Conservation (phyloP, 768 basidiomycete species). For the Pholiota microspora region DNA sequence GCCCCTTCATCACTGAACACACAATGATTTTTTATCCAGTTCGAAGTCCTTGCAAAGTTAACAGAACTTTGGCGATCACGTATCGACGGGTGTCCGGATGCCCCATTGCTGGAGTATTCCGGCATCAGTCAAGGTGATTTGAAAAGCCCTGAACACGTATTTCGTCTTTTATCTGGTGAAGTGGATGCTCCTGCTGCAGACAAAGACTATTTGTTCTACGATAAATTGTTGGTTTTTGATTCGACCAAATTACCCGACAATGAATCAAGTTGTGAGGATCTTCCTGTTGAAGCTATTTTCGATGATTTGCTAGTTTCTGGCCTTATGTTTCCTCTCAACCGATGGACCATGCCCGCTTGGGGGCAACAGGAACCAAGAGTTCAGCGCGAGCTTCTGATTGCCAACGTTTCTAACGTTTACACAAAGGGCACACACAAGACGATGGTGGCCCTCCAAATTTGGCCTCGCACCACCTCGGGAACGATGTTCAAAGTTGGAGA, state of each 20-base stretch:
- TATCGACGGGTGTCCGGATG: slow-evolving; percentile 48
- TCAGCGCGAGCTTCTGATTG: slow-evolving; percentile 35
- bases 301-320: slow-evolving; percentile 48
- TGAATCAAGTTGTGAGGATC: slow-evolving; percentile 22
- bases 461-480: slow-evolving; percentile 26
- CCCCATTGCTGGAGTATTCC: slow-evolving; percentile 41
- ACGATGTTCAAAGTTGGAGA: slow-evolving; percentile 28
- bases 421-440: slow-evolving; percentile 27
- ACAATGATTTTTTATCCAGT: slow-evolving; percentile 25
- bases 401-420: slow-evolving; percentile 39
- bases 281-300: slow-evolving; percentile 48
- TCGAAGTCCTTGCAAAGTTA: slow-evolving; percentile 46
- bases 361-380: slow-evolving; percentile 35
- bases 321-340: slow-evolving; percentile 41
- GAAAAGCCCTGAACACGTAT: slow-evolving; percentile 32
- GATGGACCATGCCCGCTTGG: slow-evolving; percentile 37
- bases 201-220: slow-evolving; percentile 39
- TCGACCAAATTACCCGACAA: slow-evolving; percentile 10
- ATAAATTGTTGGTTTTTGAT: slow-evolving; percentile 43
- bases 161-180: slow-evolving; percentile 40
- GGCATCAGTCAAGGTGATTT: slow-evolving; percentile 22
- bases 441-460: slow-evolving; percentile 36
- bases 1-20: background rate
- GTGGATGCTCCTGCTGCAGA: slow-evolving; percentile 39
- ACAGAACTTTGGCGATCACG: slow-evolving; percentile 46